phyloP scores from a whole-genome alignment of 352 stramenopile species.

The Pythium aristosporum region DNA sequence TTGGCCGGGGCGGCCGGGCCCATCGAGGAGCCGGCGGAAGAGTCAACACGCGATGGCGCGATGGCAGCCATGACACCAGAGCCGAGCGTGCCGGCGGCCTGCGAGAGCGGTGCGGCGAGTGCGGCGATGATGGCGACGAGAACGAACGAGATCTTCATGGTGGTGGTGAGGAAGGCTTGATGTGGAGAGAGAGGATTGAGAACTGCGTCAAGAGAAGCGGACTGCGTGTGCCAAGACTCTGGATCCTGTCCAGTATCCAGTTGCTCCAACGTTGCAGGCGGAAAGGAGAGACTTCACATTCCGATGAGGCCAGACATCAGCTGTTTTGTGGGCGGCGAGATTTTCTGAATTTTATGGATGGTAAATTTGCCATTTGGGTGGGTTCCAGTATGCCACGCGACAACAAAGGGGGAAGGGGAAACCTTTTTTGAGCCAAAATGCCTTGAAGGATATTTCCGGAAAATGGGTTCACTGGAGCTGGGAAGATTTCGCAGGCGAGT shows the following conservation, averaged over 20 bases:
- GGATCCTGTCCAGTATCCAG: not conserved
- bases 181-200: not conserved
- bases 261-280: not conserved
- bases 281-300: slow-evolving; percentile 13
- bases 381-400: not conserved
- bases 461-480: slow-evolving; percentile 6
- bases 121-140: slow-evolving; percentile 11
- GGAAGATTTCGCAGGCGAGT: not conserved
- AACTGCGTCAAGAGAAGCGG: not conserved
- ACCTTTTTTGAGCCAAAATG: not conserved
- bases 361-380: not conserved
- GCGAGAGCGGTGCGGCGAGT: not conserved
- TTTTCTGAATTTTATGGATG: slow-evolving; percentile 22
- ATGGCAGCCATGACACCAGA: slow-evolving; percentile 14
- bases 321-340: slow-evolving; percentile 7
- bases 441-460: not conserved
- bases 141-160: slow-evolving; percentile 23
- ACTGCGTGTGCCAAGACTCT: not conserved
- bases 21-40: slow-evolving; percentile 25
- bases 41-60: slow-evolving; percentile 23
- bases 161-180: not conserved
- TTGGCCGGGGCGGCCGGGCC: slow-evolving; percentile 10
- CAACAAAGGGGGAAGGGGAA: slow-evolving; percentile 11
- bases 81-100: slow-evolving; percentile 23
- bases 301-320: slow-evolving; percentile 4